Evolutionary conservation across 2,329 filamentous ascomycete genomes (phyloP).

Genomic region (Calonectria hongkongensis): DNA sequence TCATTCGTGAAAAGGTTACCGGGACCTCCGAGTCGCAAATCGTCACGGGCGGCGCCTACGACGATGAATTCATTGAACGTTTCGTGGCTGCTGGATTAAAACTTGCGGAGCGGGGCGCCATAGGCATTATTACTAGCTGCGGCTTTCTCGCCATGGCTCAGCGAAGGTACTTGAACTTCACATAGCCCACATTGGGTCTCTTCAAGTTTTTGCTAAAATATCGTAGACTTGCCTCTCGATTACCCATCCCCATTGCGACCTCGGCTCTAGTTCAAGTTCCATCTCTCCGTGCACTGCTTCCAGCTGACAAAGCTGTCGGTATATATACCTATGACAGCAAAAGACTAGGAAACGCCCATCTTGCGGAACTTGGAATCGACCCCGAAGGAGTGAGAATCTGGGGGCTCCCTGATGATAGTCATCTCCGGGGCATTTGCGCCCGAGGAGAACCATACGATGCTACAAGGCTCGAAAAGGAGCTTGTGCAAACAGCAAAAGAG

Average conservation of each 20-base stretch:
- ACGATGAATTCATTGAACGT: constrained; percentile 57
- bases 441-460: constrained; percentile 46
- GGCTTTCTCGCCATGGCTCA: constrained; percentile 63
- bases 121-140: constrained; percentile 63
- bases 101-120: constrained; percentile 57
- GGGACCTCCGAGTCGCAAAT: constrained; percentile 56
- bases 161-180: constrained; percentile 47
- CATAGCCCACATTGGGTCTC: too few relatives aligned
- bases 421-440: constrained; percentile 46
- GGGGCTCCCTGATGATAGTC: constrained; percentile 50
- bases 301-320: constrained; percentile 51
- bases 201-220: background rate
- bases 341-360: constrained; percentile 49
- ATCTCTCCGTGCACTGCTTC: constrained; percentile 54
- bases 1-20: constrained; percentile 58
- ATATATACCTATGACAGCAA: constrained; percentile 58
- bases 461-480: constrained; percentile 46
- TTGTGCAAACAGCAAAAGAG: constrained; percentile 44
- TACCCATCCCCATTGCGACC: constrained; percentile 61
- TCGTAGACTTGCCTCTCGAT: constrained; percentile 54
- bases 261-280: constrained; percentile 61
- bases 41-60: constrained; percentile 57
- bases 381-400: constrained; percentile 46
- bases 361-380: constrained; percentile 50
- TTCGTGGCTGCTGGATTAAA: constrained; percentile 59